Conservation (phyloP, 1,139 yeast genomes). For the Taiozyma sp. region DNA sequence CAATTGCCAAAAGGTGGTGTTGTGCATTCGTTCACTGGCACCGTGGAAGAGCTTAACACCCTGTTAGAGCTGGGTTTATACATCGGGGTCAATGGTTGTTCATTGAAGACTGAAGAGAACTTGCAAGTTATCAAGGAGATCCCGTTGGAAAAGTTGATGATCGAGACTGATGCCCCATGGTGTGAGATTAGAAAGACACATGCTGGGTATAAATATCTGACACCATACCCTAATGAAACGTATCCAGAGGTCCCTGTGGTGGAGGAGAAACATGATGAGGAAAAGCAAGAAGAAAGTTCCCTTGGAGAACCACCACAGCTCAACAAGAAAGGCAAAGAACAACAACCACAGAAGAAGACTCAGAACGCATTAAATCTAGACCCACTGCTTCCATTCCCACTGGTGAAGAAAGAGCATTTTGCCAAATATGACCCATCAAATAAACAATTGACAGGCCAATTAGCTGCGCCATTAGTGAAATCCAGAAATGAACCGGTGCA, state of each 20-base stretch:
- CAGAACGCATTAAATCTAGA: constrained; percentile 26
- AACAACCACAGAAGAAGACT: not conserved
- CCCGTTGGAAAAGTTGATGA: constrained; percentile 64
- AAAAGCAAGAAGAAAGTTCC: not conserved
- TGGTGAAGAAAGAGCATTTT: constrained; percentile 60
- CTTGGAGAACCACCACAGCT: not conserved
- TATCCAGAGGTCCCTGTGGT: constrained; percentile 37
- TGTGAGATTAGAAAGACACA: constrained; percentile 87
- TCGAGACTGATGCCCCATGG: constrained; percentile 99
- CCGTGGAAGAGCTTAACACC: constrained; percentile 38
- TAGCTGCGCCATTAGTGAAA: constrained; percentile 56
- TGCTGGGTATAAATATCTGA: constrained; percentile 56
- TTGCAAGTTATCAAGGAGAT: constrained; percentile 56
- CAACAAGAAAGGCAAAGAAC: constrained; percentile 1
- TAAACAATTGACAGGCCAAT: constrained; percentile 26
- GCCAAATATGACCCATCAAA: constrained; percentile 20
- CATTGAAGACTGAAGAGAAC: constrained; percentile 73
- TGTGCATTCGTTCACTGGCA: constrained; percentile 93
- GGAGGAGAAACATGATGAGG: not conserved
- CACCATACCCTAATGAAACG: constrained; percentile 48
- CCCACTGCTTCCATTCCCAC: constrained; percentile 52
- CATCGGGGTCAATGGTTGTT: constrained; percentile 90
- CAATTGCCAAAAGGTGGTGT: constrained; percentile 36
- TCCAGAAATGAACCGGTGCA: constrained; percentile 91
- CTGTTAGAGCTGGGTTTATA: constrained; percentile 55